These are phyloP conservation scores for Emergomyces orientalis DNA, from an alignment of 2,329 filamentous ascomycete species.

Conservation along the genomic window DNA sequence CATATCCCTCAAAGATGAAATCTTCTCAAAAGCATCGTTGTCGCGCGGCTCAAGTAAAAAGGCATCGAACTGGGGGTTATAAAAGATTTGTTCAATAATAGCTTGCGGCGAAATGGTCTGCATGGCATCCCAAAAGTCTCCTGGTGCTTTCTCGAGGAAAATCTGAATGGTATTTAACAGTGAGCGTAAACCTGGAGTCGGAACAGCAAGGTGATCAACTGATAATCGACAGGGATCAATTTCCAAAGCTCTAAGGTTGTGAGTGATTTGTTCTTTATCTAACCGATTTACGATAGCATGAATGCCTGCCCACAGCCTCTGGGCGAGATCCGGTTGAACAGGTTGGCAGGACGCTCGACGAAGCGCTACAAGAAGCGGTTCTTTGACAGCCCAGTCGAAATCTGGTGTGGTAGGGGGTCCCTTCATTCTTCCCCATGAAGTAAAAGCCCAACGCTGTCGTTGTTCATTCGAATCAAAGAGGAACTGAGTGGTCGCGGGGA, in stretches of 20 bases:
- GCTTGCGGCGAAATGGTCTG: slow-evolving; percentile 68
- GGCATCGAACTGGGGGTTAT: slow-evolving; percentile 57
- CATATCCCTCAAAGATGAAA: slow-evolving; percentile 50
- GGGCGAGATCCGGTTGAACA: slow-evolving; percentile 46
- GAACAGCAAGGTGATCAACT: slow-evolving; percentile 57
- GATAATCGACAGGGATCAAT: slow-evolving; percentile 54
- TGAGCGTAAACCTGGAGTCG: slow-evolving; percentile 54
- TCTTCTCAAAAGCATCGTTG: slow-evolving; percentile 43
- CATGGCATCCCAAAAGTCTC: slow-evolving; percentile 82
- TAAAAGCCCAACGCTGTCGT: slow-evolving; percentile 58
- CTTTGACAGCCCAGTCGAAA: slow-evolving; percentile 80
- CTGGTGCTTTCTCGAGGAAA: slow-evolving; percentile 65
- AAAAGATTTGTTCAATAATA: slow-evolving; percentile 75
- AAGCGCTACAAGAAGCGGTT: slow-evolving; percentile 60
- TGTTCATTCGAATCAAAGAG: slow-evolving; percentile 63
- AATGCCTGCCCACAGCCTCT: slow-evolving; percentile 71
- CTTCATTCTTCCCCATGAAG: slow-evolving; percentile 58
- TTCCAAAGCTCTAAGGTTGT: slow-evolving; percentile 70
- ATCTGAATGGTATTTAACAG: slow-evolving; percentile 61
- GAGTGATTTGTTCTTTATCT: slow-evolving; percentile 63
- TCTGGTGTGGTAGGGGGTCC: slow-evolving; percentile 58
- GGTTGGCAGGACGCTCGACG: slow-evolving; percentile 50
- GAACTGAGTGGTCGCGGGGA: slow-evolving; percentile 77
- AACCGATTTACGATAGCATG: slow-evolving; percentile 64
- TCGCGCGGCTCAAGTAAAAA: slow-evolving; percentile 44